Percentiles rank a stretch among this genome's conserved stretches.
These are phyloP conservation scores for Boletus bicolor DNA, from an alignment of 768 basidiomycete species.

Conservation along the genomic window DNA sequence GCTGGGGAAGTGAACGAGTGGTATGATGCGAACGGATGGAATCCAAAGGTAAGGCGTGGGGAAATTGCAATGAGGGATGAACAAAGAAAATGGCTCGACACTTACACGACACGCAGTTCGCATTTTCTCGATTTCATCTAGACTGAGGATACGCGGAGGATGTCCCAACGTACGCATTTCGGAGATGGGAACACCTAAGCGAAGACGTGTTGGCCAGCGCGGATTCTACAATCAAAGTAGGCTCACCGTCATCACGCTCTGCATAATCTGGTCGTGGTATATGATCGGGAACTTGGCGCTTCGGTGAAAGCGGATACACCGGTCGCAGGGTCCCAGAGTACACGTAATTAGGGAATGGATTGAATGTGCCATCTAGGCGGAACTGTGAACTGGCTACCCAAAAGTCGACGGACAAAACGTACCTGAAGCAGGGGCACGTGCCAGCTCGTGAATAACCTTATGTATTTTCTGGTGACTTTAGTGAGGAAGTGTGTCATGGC, in stretches of 20 bases:
- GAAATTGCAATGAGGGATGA: background rate
- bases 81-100: constrained; percentile 11
- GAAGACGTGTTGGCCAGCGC: background rate
- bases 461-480: constrained; percentile 64
- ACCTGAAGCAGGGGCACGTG: constrained; percentile 29
- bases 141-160: constrained; percentile 60
- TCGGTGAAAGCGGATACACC: constrained; percentile 82
- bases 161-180: constrained; percentile 59
- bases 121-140: constrained; percentile 88
- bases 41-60: background rate
- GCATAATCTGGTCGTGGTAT: constrained; percentile 91
- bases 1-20: constrained; percentile 41
- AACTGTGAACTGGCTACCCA: background rate
- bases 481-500: background rate
- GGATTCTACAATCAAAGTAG: background rate
- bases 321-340: constrained; percentile 82
- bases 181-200: constrained; percentile 53
- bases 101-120: constrained; percentile 78
- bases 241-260: constrained; percentile 51
- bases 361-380: constrained; percentile 65
- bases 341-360: constrained; percentile 73
- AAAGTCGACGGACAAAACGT: background rate
- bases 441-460: constrained; percentile 72
- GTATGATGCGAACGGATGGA: background rate
- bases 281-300: constrained; percentile 72